Conservation (phyloP, 2,329 filamentous ascomycete genomes). For the Septoria petroselini region DNA sequence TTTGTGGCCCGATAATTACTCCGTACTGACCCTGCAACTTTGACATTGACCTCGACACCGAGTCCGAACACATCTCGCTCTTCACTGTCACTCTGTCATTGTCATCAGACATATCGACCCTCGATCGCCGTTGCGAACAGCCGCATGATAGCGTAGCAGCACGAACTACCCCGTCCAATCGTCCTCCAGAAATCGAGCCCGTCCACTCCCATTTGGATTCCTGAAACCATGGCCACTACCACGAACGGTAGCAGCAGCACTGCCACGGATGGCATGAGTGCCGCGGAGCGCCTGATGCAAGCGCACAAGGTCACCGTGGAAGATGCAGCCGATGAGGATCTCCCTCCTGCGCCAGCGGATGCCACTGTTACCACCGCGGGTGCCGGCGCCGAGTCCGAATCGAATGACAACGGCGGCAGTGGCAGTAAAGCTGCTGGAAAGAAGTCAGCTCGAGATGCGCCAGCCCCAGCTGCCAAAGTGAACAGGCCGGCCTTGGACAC, state of each 20-base stretch:
- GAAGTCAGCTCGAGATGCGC: constrained; percentile 57
- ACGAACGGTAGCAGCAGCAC: constrained; percentile 26
- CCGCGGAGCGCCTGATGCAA: constrained; percentile 55
- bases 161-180: constrained; percentile 6
- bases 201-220: constrained; percentile 21
- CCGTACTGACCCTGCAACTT: too few species aligned
- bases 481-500: constrained; percentile 63
- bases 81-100: too few species aligned
- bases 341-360: constrained; percentile 55
- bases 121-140: constrained; percentile 7
- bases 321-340: constrained; percentile 77
- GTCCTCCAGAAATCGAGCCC: constrained; percentile 19
- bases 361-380: constrained; percentile 47
- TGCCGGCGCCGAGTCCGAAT: constrained; percentile 35
- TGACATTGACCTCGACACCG: too few species aligned
- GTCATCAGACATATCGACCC: constrained; percentile 10
- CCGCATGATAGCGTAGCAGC: constrained; percentile 20
- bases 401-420: constrained; percentile 45
- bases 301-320: constrained; percentile 66
- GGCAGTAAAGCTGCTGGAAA: constrained; percentile 66
- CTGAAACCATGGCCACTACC: constrained; percentile 30
- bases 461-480: constrained; percentile 24
- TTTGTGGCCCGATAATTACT: too few species aligned
- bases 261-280: constrained; percentile 40
- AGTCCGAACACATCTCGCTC: background rate